Percentiles rank a stretch among this genome's conserved stretches.
phyloP scores from a whole-genome alignment of 768 basidiomycete species.

The Boletus pseudopeckii region DNA sequence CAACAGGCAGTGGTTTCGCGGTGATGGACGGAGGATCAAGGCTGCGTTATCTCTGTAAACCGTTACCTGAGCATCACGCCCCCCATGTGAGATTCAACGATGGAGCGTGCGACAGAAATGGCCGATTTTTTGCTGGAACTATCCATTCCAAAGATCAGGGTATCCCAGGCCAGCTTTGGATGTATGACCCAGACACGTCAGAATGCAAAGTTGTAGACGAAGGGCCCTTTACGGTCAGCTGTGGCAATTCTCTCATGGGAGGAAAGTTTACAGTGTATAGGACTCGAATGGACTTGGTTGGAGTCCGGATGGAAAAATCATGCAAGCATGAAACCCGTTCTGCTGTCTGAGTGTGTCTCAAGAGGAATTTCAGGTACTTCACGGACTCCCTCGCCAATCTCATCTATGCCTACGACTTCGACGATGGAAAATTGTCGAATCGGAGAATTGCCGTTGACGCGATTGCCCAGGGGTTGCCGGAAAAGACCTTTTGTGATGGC shows the following conservation, averaged over 20 bases:
- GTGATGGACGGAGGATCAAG: slow-evolving; percentile 29
- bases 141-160: slow-evolving; percentile 46
- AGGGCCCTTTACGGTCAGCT: slow-evolving; percentile 61
- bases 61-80: slow-evolving; percentile 42
- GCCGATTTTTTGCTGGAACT: slow-evolving; percentile 67
- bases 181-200: slow-evolving; percentile 51
- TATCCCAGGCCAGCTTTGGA: slow-evolving; percentile 56
- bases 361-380: slow-evolving; percentile 51
- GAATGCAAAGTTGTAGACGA: slow-evolving; percentile 52
- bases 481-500: slow-evolving; percentile 58
- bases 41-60: slow-evolving; percentile 49
- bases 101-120: slow-evolving; percentile 61
- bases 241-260: slow-evolving; percentile 4
- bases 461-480: slow-evolving; percentile 46
- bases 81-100: slow-evolving; percentile 64
- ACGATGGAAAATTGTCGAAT: slow-evolving; percentile 53
- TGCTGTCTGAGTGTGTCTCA: slow-evolving; percentile 5
- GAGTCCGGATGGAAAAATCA: slow-evolving; percentile 20
- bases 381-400: slow-evolving; percentile 64
- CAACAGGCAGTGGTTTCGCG: slow-evolving; percentile 22
- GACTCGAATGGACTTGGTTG: slow-evolving; percentile 23
- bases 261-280: slow-evolving; percentile 1
- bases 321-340: slow-evolving; percentile 12
- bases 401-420: slow-evolving; percentile 57
- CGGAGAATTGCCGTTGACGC: slow-evolving; percentile 58